Evolutionary conservation across 768 basidiomycete species (phyloP).

Genomic region (Pleurotus salmoneostramineus): DNA sequence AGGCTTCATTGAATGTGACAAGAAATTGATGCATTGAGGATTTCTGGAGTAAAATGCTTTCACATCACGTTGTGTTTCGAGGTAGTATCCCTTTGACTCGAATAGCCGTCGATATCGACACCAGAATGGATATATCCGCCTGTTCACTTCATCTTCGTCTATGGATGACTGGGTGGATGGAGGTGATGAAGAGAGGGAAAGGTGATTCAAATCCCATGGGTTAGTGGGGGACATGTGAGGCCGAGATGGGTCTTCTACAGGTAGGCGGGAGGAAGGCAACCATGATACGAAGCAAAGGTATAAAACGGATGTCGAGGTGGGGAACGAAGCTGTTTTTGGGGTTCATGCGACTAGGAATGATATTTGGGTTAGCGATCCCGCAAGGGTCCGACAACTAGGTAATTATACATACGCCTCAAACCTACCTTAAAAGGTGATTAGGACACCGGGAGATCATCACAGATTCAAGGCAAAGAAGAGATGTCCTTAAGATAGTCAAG

Average conservation of each 20-base stretch:
- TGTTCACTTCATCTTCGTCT: constrained; percentile 58
- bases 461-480: neutral
- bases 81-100: constrained; percentile 48
- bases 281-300: neutral
- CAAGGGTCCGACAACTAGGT: constrained; percentile 2
- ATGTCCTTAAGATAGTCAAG: neutral
- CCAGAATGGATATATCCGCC: constrained; percentile 62
- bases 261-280: neutral
- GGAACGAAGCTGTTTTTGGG: constrained; percentile 5
- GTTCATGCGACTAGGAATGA: constrained; percentile 1
- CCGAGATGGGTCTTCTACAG: neutral
- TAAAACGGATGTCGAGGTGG: neutral
- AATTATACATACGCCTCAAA: constrained; percentile 4
- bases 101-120: constrained; percentile 45
- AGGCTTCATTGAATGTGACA: constrained; percentile 15
- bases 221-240: neutral
- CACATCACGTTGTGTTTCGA: constrained; percentile 69
- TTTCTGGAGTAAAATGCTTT: constrained; percentile 45
- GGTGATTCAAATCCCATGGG: constrained; percentile 19
- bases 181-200: constrained; percentile 30
- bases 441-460: neutral
- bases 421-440: neutral
- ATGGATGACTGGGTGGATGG: constrained; percentile 47
- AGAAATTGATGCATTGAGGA: constrained; percentile 14
- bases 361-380: neutral